Conservation (phyloP, 2,329 filamentous ascomycete genomes). For the Cladosporium colombiae region DNA sequence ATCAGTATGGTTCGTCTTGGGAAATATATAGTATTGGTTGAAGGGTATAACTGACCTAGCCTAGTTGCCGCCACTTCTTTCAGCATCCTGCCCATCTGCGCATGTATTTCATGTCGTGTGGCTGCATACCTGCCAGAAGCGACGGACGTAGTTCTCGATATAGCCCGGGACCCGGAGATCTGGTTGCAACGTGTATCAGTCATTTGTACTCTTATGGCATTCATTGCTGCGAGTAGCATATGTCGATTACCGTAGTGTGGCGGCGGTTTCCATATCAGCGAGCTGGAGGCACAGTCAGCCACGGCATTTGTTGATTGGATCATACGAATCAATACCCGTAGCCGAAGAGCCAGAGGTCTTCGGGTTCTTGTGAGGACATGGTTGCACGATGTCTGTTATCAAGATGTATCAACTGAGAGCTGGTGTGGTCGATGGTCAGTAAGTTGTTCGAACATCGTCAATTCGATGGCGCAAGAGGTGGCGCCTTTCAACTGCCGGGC, state of each 20-base stretch:
- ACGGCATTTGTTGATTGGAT: neutral
- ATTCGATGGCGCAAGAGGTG: slow-evolving; percentile 3
- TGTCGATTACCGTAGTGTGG: slow-evolving; percentile 79
- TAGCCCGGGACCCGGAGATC: slow-evolving; percentile 85
- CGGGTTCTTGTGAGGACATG: slow-evolving; percentile 20
- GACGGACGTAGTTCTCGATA: slow-evolving; percentile 87
- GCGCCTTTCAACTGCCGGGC: neutral
- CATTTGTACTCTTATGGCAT: neutral
- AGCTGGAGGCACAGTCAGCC: slow-evolving; percentile 55
- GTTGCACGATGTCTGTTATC: neutral
- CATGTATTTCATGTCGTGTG: slow-evolving; percentile 10
- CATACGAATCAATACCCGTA: slow-evolving; percentile 70
- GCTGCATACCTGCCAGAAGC: slow-evolving; percentile 92
- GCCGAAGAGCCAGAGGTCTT: slow-evolving; percentile 90
- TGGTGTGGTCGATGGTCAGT: neutral
- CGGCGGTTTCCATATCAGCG: slow-evolving; percentile 96
- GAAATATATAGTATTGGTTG: neutral
- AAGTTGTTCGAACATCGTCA: neutral
- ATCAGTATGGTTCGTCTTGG: neutral
- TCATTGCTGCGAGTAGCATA: neutral
- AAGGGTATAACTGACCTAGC: slow-evolving; percentile 25
- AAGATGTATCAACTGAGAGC: neutral
- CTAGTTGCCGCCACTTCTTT: slow-evolving; percentile 30
- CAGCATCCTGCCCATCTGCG: slow-evolving; percentile 6
- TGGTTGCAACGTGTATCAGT: slow-evolving; percentile 41